phyloP scores from a whole-genome alignment of 1,139 yeast genomes.

The Kazachstania sp. region DNA sequence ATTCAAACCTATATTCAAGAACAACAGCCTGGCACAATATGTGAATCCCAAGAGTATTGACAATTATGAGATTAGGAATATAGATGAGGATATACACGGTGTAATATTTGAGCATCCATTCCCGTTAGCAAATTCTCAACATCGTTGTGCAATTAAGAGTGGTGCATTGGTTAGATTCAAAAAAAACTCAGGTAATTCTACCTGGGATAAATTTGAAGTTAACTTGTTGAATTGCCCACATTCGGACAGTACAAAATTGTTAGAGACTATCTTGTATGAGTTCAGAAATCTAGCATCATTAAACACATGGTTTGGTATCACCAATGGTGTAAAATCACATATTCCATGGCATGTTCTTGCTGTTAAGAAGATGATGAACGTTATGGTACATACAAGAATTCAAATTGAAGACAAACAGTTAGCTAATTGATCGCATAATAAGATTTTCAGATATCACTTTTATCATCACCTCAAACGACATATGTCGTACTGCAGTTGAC shows the following conservation, averaged over 20 bases:
- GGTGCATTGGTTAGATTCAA: conserved; percentile 53
- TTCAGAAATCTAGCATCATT: conserved; percentile 55
- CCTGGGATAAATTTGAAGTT: conserved; percentile 42
- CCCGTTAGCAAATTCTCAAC: conserved; percentile 61
- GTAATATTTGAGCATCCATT: conserved; percentile 52
- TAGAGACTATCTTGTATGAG: conserved; percentile 56
- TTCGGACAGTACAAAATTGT: conserved; percentile 46
- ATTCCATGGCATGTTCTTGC: conserved; percentile 85
- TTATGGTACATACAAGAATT: conserved; percentile 36
- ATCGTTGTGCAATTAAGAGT: conserved; percentile 60
- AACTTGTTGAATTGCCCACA: conserved; percentile 63
- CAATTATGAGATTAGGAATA: conserved; percentile 40
- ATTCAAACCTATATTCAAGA: conserved; percentile 28
- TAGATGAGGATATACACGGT: conserved; percentile 54
- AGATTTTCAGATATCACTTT: no score
- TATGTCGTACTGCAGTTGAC: no score
- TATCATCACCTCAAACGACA: no score
- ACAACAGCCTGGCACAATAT: conserved; percentile 15
- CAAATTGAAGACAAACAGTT: conserved; percentile 4
- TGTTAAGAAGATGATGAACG: conserved; percentile 54
- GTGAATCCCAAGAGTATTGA: conserved; percentile 24
- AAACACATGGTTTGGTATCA: conserved; percentile 37
- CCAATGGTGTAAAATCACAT: conserved; percentile 33
- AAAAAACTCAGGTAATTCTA: conserved; percentile 30
- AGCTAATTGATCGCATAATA: no score